phyloP scores from a whole-genome alignment of 805 yeast species.

The Vanderwaltozyma verrucispora region DNA sequence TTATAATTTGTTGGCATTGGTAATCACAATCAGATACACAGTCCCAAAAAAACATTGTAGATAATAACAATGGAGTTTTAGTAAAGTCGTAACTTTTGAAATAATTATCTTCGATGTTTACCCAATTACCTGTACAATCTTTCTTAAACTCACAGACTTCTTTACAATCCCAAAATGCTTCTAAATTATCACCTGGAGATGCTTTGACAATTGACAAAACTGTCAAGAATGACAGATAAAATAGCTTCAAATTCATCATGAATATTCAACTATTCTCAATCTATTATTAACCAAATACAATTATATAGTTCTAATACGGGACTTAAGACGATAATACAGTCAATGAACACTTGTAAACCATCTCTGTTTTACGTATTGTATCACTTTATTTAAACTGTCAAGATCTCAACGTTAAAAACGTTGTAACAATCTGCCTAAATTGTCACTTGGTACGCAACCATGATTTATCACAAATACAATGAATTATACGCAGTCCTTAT shows the following conservation, averaged over 20 bases:
- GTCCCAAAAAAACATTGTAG: conserved; percentile 51
- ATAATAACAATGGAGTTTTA: conserved; percentile 29
- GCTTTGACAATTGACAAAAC: neutral
- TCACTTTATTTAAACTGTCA: too few species aligned
- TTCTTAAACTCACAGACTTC: conserved; percentile 36
- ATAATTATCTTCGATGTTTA: conserved; percentile 16
- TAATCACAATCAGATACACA: conserved; percentile 83
- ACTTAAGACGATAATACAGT: too few species aligned
- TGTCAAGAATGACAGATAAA: neutral
- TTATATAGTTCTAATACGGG: too few species aligned
- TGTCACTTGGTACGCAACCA: too few species aligned
- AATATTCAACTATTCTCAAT: too few species aligned
- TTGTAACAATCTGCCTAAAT: too few species aligned
- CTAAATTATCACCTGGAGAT: conserved; percentile 54
- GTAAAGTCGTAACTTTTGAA: conserved; percentile 14
- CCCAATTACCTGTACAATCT: conserved; percentile 14
- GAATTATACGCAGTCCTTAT: too few species aligned
- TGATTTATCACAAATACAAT: too few species aligned
- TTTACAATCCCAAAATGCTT: conserved; percentile 46
- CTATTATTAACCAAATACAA: too few species aligned
- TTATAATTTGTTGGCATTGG: conserved; percentile 75
- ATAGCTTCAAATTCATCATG: neutral
- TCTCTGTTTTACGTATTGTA: too few species aligned
- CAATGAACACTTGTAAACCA: too few species aligned
- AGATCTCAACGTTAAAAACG: too few species aligned